Percentiles rank a stretch among this genome's conserved stretches.
Conservation (phyloP, 2,329 filamentous ascomycete species). For the Zymoseptoria ardabiliae region DNA sequence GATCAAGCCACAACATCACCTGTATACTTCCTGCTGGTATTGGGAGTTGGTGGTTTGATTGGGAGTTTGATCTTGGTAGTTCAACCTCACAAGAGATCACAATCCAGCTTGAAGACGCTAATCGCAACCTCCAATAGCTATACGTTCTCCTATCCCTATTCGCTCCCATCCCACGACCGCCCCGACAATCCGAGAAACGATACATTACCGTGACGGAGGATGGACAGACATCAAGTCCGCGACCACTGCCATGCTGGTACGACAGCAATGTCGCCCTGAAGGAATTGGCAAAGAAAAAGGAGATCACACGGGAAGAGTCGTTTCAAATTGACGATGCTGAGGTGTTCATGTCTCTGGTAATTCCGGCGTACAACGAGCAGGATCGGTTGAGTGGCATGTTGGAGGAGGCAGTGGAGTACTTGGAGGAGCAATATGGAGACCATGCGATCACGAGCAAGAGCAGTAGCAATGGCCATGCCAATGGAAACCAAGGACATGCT, state of each 20-base stretch:
- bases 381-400: conserved; percentile 75
- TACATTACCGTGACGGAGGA: conserved; percentile 69
- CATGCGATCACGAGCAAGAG: conserved; percentile 25
- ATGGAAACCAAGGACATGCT: conserved; percentile 23
- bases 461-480: conserved; percentile 27
- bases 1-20: conserved; percentile 20
- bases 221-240: conserved; percentile 48
- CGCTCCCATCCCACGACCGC: conserved; percentile 70
- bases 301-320: conserved; percentile 35
- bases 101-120: too few species aligned
- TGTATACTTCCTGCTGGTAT: conserved; percentile 18
- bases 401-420: conserved; percentile 80
- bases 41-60: conserved; percentile 18
- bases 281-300: conserved; percentile 33
- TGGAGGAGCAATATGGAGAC: conserved; percentile 61
- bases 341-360: conserved; percentile 82
- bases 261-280: conserved; percentile 62
- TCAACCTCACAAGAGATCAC: too few species aligned
- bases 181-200: conserved; percentile 71
- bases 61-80: conserved; percentile 11
- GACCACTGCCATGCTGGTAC: conserved; percentile 76
- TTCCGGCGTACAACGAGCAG: conserved; percentile 94
- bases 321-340: conserved; percentile 65
- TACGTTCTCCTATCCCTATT: conserved; percentile 56
- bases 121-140: conserved; percentile 18